Conservation (phyloP, 2,329 filamentous ascomycete species). For the Sphaerulina musiva region DNA sequence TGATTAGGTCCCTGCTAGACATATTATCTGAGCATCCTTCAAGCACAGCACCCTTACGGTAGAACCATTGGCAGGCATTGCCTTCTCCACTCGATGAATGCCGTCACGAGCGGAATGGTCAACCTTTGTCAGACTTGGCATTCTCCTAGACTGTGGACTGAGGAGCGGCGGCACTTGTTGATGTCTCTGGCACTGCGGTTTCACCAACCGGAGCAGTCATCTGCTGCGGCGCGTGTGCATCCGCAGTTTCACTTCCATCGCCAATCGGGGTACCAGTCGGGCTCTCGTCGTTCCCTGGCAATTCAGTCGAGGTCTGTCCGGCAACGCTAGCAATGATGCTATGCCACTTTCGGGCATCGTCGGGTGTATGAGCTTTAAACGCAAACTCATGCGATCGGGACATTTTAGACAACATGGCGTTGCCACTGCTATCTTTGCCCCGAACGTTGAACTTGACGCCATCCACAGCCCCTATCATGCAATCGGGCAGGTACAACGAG, state of each 20-base stretch:
- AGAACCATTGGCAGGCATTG: too few species aligned
- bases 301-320: conserved; percentile 43
- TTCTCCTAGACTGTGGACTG: background rate
- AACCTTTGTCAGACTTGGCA: background rate
- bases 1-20: background rate
- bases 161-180: background rate
- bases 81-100: too few species aligned
- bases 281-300: conserved; percentile 34
- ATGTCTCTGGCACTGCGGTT: background rate
- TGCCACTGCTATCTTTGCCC: conserved; percentile 81
- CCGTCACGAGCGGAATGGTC: background rate
- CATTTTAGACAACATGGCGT: conserved; percentile 71
- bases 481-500: conserved; percentile 88
- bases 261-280: conserved; percentile 31
- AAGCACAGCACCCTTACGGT: background rate
- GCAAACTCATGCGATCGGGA: conserved; percentile 70
- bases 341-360: conserved; percentile 81
- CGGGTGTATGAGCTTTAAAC: conserved; percentile 79
- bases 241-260: conserved; percentile 10
- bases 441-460: conserved; percentile 90
- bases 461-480: conserved; percentile 62
- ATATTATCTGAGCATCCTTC: background rate
- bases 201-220: background rate
- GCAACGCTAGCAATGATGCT: conserved; percentile 60
- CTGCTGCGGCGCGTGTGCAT: background rate